Evolutionary conservation across 257 asterid genomes (phyloP).

Genomic region (Gynochthodes officinalis): DNA sequence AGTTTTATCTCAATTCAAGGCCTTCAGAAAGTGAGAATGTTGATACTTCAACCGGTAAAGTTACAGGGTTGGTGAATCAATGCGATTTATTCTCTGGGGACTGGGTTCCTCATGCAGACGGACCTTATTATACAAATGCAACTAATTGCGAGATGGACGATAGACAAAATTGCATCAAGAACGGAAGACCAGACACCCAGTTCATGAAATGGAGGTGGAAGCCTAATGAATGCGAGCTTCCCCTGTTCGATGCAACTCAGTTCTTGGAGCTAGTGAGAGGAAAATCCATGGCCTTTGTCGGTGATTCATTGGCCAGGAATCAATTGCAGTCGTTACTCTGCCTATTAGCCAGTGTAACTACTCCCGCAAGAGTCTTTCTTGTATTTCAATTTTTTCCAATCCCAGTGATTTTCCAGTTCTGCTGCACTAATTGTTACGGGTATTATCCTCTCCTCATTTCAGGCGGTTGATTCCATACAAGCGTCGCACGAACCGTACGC

Average conservation of each 20-base stretch:
- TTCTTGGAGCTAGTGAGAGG: conserved; percentile 58
- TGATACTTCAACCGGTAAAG: not conserved
- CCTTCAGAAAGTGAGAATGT: not conserved
- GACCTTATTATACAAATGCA: conserved; percentile 55
- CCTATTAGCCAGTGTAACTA: conserved; percentile 64
- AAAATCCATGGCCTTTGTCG: conserved; percentile 68
- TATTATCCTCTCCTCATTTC: not conserved
- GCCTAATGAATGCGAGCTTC: conserved; percentile 54
- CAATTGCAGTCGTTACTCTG: conserved; percentile 80
- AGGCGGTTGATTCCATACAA: conserved; percentile 59
- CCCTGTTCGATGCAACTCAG: conserved; percentile 45
- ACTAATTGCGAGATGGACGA: conserved; percentile 35
- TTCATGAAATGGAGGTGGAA: conserved; percentile 41
- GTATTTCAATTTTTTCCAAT: not conserved
- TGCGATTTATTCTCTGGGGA: conserved; percentile 56
- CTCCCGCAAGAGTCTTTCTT: no score
- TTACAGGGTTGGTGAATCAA: not conserved
- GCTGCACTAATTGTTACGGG: not conserved
- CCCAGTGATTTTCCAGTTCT: not conserved
- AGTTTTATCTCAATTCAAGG: not conserved
- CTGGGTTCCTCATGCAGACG: conserved; percentile 57
- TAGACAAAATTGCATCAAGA: conserved; percentile 35
- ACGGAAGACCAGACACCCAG: conserved; percentile 36
- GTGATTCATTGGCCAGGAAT: conserved; percentile 73
- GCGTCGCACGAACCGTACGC: conserved; percentile 39